Base-by-base conservation (phyloP, 495 filamentous ascomycete genomes). In the Tetracladium setigerum region DNA sequence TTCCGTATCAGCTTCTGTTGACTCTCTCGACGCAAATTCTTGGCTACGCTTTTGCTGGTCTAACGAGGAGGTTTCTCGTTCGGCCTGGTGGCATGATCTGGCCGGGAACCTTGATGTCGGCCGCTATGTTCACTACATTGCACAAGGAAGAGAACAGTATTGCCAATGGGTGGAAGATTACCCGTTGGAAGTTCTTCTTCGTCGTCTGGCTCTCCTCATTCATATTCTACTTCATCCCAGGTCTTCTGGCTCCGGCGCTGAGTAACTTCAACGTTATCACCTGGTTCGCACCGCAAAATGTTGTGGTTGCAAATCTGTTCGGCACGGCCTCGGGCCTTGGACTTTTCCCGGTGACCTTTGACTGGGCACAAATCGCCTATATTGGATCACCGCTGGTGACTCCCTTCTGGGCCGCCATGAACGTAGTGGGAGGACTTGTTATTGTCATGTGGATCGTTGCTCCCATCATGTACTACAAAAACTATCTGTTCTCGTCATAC, bases 311-410 rank as follows among this genome's bases (percentile, higher is more conserved):
- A 18, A 90, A 91, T 58, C 59, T 92, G 52, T 92, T 94, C 52
- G 89, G 89, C 4, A 83, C 90, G 30, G 68, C 78, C n/a, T 90
- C 88, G 2, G 88, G 89, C 17, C 69, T 95, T 34, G 89, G 89
- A 2, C 71, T 95, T 49, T 91, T 92, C 41, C 80, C 90, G 4
- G 56, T 95, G 56, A 95, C 89, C 0, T 95, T 95, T 50, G 89
- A 95, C 66, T 95, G 89, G 89, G 80, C 85, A 0, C 90, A 95
- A 65, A 82, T 95, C 35, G 87, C 90, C 8, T 95, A 89, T 55
- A 94, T 91, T 50, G 86, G 86, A 11, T 92, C 86, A 24, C 89
- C 89, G 0, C 71, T 95, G 0, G 66, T 95, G 17, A 88, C 86
- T 0, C 89, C 89, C 0, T 95, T 90, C 58, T 95, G 89, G 89